phyloP scores from a whole-genome alignment of 2,329 filamentous ascomycete species.

The Penicillium verrucosum region DNA sequence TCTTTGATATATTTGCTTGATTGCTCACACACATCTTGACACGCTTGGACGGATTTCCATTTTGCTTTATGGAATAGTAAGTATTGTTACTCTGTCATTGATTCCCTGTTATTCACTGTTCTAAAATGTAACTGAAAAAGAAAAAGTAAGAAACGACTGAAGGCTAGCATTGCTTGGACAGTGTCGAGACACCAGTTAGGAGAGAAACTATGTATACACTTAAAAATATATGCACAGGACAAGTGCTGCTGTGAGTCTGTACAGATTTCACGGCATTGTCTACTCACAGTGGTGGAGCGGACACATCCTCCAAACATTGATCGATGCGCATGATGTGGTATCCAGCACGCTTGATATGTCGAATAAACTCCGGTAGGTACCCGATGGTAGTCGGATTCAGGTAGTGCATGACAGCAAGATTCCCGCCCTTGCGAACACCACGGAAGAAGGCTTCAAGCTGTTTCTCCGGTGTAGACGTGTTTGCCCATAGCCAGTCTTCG shows the following conservation, averaged over 20 bases:
- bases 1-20: neutral
- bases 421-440: conserved; percentile 61
- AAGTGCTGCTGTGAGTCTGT: neutral
- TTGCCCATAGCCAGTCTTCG: conserved; percentile 68
- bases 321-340: conserved; percentile 65
- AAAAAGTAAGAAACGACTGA: neutral
- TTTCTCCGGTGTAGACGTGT: conserved; percentile 60
- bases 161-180: neutral
- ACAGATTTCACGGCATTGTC: neutral
- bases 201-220: neutral
- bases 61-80: neutral
- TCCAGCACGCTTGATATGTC: conserved; percentile 60
- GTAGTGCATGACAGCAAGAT: conserved; percentile 68
- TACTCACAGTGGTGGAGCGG: conserved; percentile 20
- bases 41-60: neutral
- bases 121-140: neutral
- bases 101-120: neutral
- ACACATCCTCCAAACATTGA: conserved; percentile 62
- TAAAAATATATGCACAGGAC: conserved; percentile 1
- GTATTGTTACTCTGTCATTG: neutral
- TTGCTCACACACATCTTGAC: neutral
- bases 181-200: neutral
- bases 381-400: conserved; percentile 61
- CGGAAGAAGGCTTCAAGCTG: conserved; percentile 64
- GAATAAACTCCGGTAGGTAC: conserved; percentile 64